Base-by-base conservation (phyloP, 2,329 filamentous ascomycete genomes). In the Aspergillus chevalieri region DNA sequence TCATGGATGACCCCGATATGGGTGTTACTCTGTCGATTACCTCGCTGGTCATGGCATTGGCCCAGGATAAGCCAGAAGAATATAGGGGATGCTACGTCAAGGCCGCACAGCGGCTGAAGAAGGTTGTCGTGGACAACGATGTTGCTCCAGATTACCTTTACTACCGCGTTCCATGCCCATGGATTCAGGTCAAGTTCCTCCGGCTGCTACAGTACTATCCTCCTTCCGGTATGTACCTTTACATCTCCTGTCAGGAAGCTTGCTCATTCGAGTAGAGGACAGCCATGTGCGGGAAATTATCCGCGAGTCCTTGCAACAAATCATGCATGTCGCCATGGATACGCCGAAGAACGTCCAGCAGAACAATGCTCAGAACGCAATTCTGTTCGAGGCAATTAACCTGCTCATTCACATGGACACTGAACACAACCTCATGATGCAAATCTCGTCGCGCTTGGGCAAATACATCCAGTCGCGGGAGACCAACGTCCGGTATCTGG, bases 161-260 rank as follows among this genome's bases (percentile, higher is more conserved):
- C 75, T 98, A 98, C 78, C 96, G 96, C 65, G 93, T 98, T n/a
- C 93, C 93, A 1, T 98, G 93, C 65, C 93, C 93, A 2, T 98
- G 93, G 93, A 84, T 98, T 50, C 91, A 97, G 71, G 87, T 97
- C 63, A 98, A 98, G 74, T 79, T 98, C 15, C 73, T 98, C 57
- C 84, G 91, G 54, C 73, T 98, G 52, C 78, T 98, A 56, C 93
- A 98, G 71, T 98, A 97, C 69, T 98, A 95, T 69, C 87, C 91
- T 22, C 92, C 93, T 43, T 94, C 93, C 66, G 86, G 88, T 91
- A 77, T 56, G 78, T 6, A 8, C 6, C 2, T n/a, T 4, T 38
- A n/a, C n/a, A 15, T 71, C 47, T 38, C 24, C n/a, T 55, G 22
- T 44, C 38, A 14, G 33, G 39, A 28, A 14, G 9, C 36, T 22